Base-by-base conservation (phyloP, 768 basidiomycete genomes). In the Pleurotus citrinopileatus region DNA sequence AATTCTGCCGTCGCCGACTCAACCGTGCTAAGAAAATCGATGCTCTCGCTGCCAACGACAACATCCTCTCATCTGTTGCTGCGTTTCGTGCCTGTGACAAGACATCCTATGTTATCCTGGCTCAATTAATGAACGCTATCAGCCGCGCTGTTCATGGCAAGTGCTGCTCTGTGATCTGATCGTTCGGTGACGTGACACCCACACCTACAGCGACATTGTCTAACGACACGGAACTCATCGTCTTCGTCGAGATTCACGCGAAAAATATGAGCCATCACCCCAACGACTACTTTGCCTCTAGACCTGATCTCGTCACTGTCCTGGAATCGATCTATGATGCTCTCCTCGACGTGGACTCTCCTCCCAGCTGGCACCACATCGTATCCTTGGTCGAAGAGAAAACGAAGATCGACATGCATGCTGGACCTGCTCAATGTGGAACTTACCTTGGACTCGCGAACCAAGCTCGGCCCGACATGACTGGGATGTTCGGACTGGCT, bases 391-490 rank as follows among this genome's bases (percentile, higher is more conserved):
- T 29, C 51, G 55, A 56, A 28, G 22, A 42, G 27, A 56, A 45
- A 23, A 25, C 20, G 45, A 15, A 10, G 42, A 25, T 7, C 23
- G 48, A 55, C 19, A 34, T 23, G 34, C 26, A 50, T 15, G 25
- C 8, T n/a, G 55, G 55, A 17, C 51, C 55, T 12, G 12, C 50
- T 23, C 55, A 56, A 43, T 37, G 40, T 5, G 42, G 5, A 17
- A 47, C 55, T 8, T 56, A 56, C 22, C 50, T 51, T 20, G 38
- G 55, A 15, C 42, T 52, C 26, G 50, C 52, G 23, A 53, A 52
- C 25, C 55, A 53, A 36, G 51, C 55, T 36, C 55, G 50, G n/a
- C 55, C 55, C 10, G 51, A 56, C 51, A 52, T 42, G 42, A 32
- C 42, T 34, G 50, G 51, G 9, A 29, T 53, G 19, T 53, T 52